phyloP scores from a whole-genome alignment of 1,284 basidiomycete species.

The Leccinum subrobustum region DNA sequence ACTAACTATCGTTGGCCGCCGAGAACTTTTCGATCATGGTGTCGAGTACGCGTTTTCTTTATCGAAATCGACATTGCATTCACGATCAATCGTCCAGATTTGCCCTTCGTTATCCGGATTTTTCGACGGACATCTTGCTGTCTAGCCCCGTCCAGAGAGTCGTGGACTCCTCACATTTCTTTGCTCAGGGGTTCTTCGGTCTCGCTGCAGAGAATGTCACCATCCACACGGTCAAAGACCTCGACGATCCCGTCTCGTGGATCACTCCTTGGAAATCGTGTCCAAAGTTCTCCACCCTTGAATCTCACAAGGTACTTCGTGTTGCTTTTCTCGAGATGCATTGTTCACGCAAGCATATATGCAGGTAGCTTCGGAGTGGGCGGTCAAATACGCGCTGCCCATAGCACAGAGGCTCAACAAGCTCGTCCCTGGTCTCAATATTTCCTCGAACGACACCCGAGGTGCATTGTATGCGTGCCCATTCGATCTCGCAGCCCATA shows the following conservation, averaged over 20 bases:
- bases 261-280: slow-evolving; percentile 47
- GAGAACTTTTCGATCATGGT: slow-evolving; percentile 45
- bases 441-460: slow-evolving; percentile 37
- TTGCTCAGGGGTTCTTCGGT: slow-evolving; percentile 45
- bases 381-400: slow-evolving; percentile 37
- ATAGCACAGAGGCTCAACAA: slow-evolving; percentile 40
- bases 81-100: slow-evolving; percentile 10
- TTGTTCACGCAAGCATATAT: not conserved
- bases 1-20: slow-evolving; percentile 41
- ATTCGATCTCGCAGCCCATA: slow-evolving; percentile 42
- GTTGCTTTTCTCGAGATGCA: not conserved
- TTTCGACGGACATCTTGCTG: slow-evolving; percentile 36
- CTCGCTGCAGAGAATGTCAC: slow-evolving; percentile 21
- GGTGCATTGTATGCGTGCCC: slow-evolving; percentile 48
- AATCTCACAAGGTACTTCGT: slow-evolving; percentile 8
- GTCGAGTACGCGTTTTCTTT: slow-evolving; percentile 31
- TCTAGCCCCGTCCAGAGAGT: slow-evolving; percentile 47
- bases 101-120: slow-evolving; percentile 20
- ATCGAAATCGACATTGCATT: not conserved
- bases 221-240: slow-evolving; percentile 41
- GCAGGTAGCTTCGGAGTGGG: slow-evolving; percentile 39
- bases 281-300: slow-evolving; percentile 5
- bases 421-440: slow-evolving; percentile 34
- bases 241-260: slow-evolving; percentile 41
- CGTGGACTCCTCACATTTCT: slow-evolving; percentile 46